Evolutionary conservation across 192 early-diverging fungal species (phyloP), one percentile per base, ranked within the genome.

Genomic region (Pilaira anomala): DNA sequence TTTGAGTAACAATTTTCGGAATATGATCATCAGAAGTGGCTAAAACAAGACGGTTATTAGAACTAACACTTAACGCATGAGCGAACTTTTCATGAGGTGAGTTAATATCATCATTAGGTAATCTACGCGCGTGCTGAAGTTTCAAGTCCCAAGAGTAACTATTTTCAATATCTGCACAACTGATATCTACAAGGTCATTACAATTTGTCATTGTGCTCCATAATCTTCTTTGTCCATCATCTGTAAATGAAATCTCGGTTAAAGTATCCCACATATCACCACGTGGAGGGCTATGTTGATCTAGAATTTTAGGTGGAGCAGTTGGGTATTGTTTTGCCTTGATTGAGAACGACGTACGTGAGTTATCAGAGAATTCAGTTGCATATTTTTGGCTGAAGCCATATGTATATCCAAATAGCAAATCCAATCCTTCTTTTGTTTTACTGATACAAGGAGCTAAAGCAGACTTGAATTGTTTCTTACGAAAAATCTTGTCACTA

Each of bases 201-300:
- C 61, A 60, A 30, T 76, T 24, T 0, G 65, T 71, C n/a, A 76
- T 29, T 6, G 67, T 72, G 40, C 66, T 71, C 78, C 78, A 79
- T 41, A 76, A 36, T 13, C 55, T 62, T 40, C 64, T 44, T 24
- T 73, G 62, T 11, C 67, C 75, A 8, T 78, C 74, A 0, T 40
- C 33, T 6, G 60, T 76, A 29, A 76, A 76, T 12, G 41, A 60
- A 4, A 49, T 53, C 3, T 56, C 66, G 6, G 69, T 12, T 1
- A 41, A 39, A 0, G 73, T 75, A 9, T 12, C 41, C 42, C 58
- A 70, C 22, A 40, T 36, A 0, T 74, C 57, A 3, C 40, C 62
- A 26, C 62, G 63, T 26, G 51, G 16, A 29, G 29, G 52, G 2
- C 3, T 7, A n/a, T 52, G 25, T 16, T 29, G 16, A 1, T n/a